A percentile compares a stretch with the other conserved stretches of the same genome.
Evolutionary conservation across 768 basidiomycete genomes (phyloP).

Genomic region (Tylopilus subfusipes): DNA sequence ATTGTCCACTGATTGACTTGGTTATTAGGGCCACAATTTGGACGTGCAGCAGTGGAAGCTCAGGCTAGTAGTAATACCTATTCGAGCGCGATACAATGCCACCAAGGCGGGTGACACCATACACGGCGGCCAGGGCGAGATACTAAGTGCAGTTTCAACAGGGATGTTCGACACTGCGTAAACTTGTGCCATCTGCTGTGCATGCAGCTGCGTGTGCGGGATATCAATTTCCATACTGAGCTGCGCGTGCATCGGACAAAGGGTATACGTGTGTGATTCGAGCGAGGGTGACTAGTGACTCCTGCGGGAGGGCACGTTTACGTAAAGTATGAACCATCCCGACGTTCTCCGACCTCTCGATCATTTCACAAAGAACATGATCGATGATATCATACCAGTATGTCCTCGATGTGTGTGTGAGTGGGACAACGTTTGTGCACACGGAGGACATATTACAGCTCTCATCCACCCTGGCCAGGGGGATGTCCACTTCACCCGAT

Average conservation of each 20-base stretch:
- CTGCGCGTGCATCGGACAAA: too few species aligned
- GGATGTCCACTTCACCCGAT: too few species aligned
- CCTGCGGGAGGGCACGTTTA: background rate
- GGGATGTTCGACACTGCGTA: too few species aligned
- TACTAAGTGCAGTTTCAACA: too few species aligned
- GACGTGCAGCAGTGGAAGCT: too few species aligned
- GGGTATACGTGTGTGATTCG: background rate
- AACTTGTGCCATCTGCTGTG: background rate
- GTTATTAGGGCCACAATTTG: background rate
- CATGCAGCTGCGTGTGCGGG: background rate
- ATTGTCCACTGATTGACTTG: background rate
- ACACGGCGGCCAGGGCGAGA: too few species aligned
- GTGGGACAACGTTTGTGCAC: too few species aligned
- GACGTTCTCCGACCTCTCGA: background rate
- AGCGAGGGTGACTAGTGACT: conserved; percentile 1
- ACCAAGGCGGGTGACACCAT: too few species aligned
- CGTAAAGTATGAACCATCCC: background rate
- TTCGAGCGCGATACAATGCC: too few species aligned
- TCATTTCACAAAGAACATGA: background rate
- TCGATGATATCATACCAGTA: background rate
- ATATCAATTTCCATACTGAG: too few species aligned
- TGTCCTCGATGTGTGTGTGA: background rate
- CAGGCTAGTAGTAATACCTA: too few species aligned
- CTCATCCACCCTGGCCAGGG: too few species aligned
- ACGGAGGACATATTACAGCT: background rate